These are phyloP conservation scores for Fusarium sp. DNA, from an alignment of 2,329 filamentous ascomycete species.

Conservation along the genomic window DNA sequence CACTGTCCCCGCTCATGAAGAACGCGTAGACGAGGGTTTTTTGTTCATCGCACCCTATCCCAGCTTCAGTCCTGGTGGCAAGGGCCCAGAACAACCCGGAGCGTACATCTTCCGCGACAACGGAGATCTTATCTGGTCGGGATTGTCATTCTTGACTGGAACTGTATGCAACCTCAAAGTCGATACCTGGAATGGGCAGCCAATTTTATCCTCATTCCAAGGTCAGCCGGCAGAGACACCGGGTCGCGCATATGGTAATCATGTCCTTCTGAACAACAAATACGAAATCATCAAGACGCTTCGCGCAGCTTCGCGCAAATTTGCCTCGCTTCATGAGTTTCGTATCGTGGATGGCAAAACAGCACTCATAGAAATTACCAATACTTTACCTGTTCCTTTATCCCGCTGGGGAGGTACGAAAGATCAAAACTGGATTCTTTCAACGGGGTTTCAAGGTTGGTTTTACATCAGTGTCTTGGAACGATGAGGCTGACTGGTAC, in stretches of 20 bases:
- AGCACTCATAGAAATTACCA: not conserved
- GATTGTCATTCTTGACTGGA: not conserved
- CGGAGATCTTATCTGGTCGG: not conserved
- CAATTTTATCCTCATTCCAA: not conserved
- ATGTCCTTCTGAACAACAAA: not conserved
- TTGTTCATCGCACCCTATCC: not conserved
- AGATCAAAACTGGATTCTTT: slow-evolving; percentile 3
- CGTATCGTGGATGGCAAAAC: not conserved
- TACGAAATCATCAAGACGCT: not conserved
- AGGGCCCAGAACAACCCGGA: not conserved
- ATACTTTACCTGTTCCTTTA: not conserved
- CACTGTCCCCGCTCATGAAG: not conserved
- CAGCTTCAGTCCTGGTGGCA: not conserved
- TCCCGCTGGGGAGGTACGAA: not conserved
- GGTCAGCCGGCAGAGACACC: not conserved
- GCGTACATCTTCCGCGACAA: not conserved
- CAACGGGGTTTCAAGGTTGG: not conserved
- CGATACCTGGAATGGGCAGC: not conserved
- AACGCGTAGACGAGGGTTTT: not conserved
- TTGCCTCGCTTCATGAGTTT: not conserved
- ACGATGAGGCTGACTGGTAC: not conserved
- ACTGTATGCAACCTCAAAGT: not conserved
- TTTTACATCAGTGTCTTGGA: not conserved
- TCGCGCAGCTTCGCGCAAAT: not conserved
- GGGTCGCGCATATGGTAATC: not conserved